phyloP scores from a whole-genome alignment of 225 moss, liverwort and hornwort species.

The Neckera pumila region DNA sequence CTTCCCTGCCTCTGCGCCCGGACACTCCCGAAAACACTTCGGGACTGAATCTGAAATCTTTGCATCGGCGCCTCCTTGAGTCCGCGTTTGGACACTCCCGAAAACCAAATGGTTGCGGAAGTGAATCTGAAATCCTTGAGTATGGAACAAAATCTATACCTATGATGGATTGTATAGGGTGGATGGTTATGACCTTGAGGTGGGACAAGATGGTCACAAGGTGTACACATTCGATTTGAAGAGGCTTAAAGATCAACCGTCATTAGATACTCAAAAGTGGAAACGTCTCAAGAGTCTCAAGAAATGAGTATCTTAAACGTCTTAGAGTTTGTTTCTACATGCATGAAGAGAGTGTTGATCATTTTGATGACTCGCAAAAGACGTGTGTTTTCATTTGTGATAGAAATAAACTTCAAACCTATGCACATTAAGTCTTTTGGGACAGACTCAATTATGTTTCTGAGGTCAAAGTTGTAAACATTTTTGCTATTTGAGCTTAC shows the following conservation, averaged over 20 bases:
- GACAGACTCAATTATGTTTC: neutral
- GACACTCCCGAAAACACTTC: too few species aligned
- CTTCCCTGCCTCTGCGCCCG: too few species aligned
- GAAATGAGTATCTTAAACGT: neutral
- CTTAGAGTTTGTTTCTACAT: neutral
- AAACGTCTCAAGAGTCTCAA: neutral
- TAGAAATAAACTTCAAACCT: too few species aligned
- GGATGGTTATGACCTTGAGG: neutral
- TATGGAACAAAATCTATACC: slow-evolving; percentile 38
- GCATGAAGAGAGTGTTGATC: too few species aligned
- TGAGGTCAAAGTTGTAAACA: neutral
- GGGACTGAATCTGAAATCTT: too few species aligned
- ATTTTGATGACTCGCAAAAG: too few species aligned
- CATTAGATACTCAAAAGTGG: neutral
- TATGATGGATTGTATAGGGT: slow-evolving; percentile 65
- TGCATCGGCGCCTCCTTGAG: too few species aligned
- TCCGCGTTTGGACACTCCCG: too few species aligned
- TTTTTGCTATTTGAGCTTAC: neutral
- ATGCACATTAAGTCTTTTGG: neutral
- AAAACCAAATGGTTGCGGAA: too few species aligned
- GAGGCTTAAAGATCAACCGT: slow-evolving; percentile 9
- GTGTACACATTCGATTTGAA: slow-evolving; percentile 37
- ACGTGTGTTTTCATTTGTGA: neutral
- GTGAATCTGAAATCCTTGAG: too few species aligned
- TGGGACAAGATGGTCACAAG: slow-evolving; percentile 18